Evolutionary conservation across 768 basidiomycete genomes (phyloP).

Genomic region (Pluteus cervinus): DNA sequence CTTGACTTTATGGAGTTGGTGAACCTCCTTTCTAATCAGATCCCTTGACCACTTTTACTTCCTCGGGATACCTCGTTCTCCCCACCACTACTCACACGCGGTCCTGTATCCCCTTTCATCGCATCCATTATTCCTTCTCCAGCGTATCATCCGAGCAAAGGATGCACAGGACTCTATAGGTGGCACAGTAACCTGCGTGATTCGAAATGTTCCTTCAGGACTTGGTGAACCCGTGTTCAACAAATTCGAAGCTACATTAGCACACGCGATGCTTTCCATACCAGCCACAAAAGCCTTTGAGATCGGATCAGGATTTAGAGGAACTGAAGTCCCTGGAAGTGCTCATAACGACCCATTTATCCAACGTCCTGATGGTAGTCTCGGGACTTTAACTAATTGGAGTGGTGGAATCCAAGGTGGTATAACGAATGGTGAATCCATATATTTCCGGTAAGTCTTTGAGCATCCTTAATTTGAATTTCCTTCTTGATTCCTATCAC

Average conservation of each 20-base stretch:
- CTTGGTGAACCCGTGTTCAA: slow-evolving; percentile 98
- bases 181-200: slow-evolving; percentile 96
- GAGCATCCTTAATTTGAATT: slow-evolving; percentile 6
- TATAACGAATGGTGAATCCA: slow-evolving; percentile 94
- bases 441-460: slow-evolving; percentile 83
- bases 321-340: slow-evolving; percentile 89
- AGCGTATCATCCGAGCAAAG: slow-evolving; percentile 95
- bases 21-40: background rate
- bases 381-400: slow-evolving; percentile 91
- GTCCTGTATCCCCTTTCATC: no score
- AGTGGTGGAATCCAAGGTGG: slow-evolving; percentile 97
- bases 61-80: no score
- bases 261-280: slow-evolving; percentile 97
- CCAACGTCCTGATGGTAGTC: slow-evolving; percentile 51
- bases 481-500: background rate
- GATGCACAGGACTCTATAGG: slow-evolving; percentile 91
- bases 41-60: background rate
- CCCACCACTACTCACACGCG: no score
- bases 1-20: background rate
- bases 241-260: slow-evolving; percentile 94
- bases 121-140: no score
- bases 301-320: slow-evolving; percentile 93
- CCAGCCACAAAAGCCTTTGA: slow-evolving; percentile 99
- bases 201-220: slow-evolving; percentile 84
- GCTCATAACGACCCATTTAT: slow-evolving; percentile 92